Percentiles rank a stretch among this genome's conserved stretches.
These are phyloP conservation scores for Pleurotus djamor DNA, from an alignment of 768 basidiomycete species.

Conservation along the genomic window DNA sequence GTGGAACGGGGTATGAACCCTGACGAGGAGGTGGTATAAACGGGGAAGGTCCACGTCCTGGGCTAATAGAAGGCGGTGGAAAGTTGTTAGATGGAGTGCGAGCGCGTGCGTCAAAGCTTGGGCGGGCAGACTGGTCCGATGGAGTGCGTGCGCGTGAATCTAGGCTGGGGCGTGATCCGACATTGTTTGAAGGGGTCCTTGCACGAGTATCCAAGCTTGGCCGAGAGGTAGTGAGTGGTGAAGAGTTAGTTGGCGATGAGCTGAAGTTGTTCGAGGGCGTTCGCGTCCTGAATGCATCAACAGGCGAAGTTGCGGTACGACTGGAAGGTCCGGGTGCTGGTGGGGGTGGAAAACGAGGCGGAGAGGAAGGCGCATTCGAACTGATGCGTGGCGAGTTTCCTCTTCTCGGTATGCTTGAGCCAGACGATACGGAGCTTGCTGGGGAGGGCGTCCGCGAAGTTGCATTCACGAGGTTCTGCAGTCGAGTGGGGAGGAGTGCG, in stretches of 20 bases:
- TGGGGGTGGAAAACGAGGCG: conserved; percentile 3
- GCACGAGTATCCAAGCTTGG: conserved; percentile 16
- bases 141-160: conserved; percentile 1
- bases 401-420: conserved; percentile 13
- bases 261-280: conserved; percentile 4
- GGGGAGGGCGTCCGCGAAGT: conserved; percentile 14
- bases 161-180: conserved; percentile 7
- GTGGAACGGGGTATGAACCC: background rate
- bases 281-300: background rate
- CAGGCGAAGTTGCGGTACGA: conserved; percentile 7
- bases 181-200: conserved; percentile 15
- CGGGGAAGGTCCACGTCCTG: background rate
- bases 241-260: background rate
- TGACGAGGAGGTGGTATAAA: background rate
- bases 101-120: conserved; percentile 47
- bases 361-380: conserved; percentile 19
- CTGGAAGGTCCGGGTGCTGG: conserved; percentile 17
- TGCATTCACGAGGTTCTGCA: conserved; percentile 40
- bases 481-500: conserved; percentile 47
- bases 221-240: conserved; percentile 15
- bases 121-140: conserved; percentile 51
- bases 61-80: background rate
- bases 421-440: conserved; percentile 9
- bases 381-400: conserved; percentile 29
- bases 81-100: conserved; percentile 5